Evolutionary conservation across 306 rosid genomes (phyloP), one percentile per base, ranked within the genome.

Genomic region (Pachyrhizus erosus): DNA sequence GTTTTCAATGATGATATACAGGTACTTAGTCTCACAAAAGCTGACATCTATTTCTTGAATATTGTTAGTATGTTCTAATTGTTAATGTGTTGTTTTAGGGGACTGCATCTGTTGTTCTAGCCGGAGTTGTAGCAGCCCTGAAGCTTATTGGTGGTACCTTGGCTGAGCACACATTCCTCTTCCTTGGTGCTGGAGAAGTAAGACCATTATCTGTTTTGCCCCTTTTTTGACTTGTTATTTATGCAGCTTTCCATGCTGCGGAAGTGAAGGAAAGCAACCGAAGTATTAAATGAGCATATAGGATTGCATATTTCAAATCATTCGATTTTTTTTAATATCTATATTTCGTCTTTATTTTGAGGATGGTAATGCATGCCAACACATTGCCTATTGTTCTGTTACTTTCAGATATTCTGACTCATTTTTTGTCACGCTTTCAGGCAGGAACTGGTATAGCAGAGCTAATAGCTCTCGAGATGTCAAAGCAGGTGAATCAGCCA

Each of bases 1-100:
- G 98, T 96, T 81, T 93, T 96, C 94, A 96, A 96, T 55, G 99
- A 96, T 12, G 98, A 96, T 82, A 96, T 96, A 75, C 99, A 96
- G 97, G 99, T 88, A 86, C 24, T 51, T 3, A 64, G 18, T 67
- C 49, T 45, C 60, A 21, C 73, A 39, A 27, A 17, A 70, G 15
- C 34, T 51, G 9, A 23, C 76, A 23, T 54, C 48, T 67, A 12
- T 82, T 65, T 60, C 26, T 80, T 57, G 49, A 52, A 26, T 15
- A 46, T 52, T 43, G 39, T 64, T 7, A 10, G 5, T 1, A 9
- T 75, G 64, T 79, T 62, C 52, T 78, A 45, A 72, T 57, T 45
- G 49, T 20, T 67, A 5, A 13, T 70, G 17, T 55, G 66, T 82
- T 79, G 61, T 82, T 80, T 77, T 83, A 96, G 99, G 99, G 99